phyloP scores from a whole-genome alignment of 345 rosid species.

The Mercurialis annua region DNA sequence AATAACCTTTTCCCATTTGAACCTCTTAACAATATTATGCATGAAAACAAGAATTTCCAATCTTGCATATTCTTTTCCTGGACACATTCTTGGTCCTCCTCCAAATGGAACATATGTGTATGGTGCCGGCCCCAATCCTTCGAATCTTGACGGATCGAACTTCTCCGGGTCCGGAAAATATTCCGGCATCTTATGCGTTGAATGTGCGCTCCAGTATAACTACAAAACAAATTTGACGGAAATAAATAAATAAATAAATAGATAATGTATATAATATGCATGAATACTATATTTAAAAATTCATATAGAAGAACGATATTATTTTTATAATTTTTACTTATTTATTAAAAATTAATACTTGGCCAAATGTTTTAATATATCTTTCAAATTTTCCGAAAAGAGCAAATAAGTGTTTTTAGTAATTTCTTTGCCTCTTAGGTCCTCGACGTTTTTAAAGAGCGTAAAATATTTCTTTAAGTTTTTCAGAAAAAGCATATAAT shows the following conservation, averaged over 20 bases:
- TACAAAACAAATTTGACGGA: background rate
- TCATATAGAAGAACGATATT: too few species aligned
- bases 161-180: conserved; percentile 14
- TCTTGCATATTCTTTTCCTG: conserved; percentile 19
- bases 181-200: conserved; percentile 15
- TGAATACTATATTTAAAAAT: too few species aligned
- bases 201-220: conserved; percentile 19
- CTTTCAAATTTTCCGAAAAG: too few species aligned
- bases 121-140: conserved; percentile 16
- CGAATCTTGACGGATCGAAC: conserved; percentile 19
- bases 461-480: too few species aligned
- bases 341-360: too few species aligned
- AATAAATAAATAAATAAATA: background rate
- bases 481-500: background rate
- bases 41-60: conserved; percentile 17
- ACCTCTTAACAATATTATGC: conserved; percentile 9
- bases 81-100: conserved; percentile 25
- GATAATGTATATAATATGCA: too few species aligned
- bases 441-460: too few species aligned
- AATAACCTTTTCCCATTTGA: conserved; percentile 14
- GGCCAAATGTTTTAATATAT: too few species aligned
- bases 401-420: too few species aligned
- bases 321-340: too few species aligned
- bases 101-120: conserved; percentile 22
- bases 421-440: too few species aligned